Percentiles rank a stretch among this genome's conserved stretches.
Conservation (phyloP, 257 asterid genomes). For the Striga asiatica region DNA sequence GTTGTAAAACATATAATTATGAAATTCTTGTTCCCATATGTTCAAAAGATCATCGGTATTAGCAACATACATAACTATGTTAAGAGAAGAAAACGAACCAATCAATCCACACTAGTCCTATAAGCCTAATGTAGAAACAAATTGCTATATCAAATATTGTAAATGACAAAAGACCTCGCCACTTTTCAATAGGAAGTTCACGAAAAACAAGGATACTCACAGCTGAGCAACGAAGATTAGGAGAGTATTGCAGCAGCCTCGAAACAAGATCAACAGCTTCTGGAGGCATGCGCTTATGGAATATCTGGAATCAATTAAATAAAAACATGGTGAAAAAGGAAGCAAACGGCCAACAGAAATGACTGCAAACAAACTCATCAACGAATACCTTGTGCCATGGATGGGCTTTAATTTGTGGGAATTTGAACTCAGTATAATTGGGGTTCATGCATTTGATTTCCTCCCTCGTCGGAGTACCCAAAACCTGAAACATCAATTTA, state of each 20-base stretch:
- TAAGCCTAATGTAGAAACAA: no score
- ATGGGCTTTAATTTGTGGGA: conserved; percentile 77
- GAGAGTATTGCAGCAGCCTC: conserved; percentile 75
- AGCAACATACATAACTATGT: neutral
- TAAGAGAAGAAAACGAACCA: no score
- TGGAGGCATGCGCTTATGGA: conserved; percentile 66
- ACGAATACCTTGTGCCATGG: conserved; percentile 72
- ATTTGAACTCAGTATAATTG: conserved; percentile 65
- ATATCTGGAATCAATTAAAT: conserved; percentile 35
- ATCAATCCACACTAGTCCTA: no score
- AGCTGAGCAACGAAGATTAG: conserved; percentile 64
- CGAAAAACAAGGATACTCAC: conserved; percentile 33
- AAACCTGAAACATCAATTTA: conserved; percentile 35
- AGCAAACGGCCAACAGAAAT: neutral
- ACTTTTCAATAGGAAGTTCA: neutral
- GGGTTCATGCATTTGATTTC: conserved; percentile 93
- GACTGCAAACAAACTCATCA: neutral
- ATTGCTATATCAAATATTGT: neutral
- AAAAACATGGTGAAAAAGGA: neutral
- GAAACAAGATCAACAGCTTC: conserved; percentile 85
- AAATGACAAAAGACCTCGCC: neutral
- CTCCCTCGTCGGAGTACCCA: conserved; percentile 88
- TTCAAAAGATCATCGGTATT: neutral
- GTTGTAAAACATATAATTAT: no score
- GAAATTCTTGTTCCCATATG: no score